Base-by-base conservation (phyloP, 2,329 filamentous ascomycete genomes). In the Paracamarosporium sp. region DNA sequence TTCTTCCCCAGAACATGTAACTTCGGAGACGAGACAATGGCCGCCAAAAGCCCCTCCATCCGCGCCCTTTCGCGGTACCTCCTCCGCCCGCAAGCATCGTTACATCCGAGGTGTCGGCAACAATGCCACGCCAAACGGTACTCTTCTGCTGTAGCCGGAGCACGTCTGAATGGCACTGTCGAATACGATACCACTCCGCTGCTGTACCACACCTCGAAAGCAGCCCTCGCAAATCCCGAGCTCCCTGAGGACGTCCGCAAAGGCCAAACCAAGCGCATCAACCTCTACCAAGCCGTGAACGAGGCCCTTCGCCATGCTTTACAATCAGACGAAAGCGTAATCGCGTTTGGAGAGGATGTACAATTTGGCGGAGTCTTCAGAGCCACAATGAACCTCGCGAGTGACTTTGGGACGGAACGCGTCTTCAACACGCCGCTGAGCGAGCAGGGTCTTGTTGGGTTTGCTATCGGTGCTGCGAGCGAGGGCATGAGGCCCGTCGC, bases 361-460 rank as follows among this genome's bases (percentile, higher is more conserved):
- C 92, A 95, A 13, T 99, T 99, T 68, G 95, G 95, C 40, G 95
- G 95, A 53, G 95, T 99, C 15, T 99, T 99, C 73, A 86, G 95
- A 55, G 97, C 93, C 78, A 94, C 92, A 30, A 94, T 95, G 88
- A 92, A 93, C 67, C 84, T 99, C 15, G 88, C 92, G 30, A 90
- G 93, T 61, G 92, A 92, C 55, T 96, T 95, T 75, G 95, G 95
- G 8, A 85, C 87, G 2, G 90, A 95, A 56, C 85, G 95, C 56
- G 93, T 99, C 31, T 99, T 99, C 83, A 98, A 99, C 78, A 98
- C 93, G 17, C 95, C 95, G 0, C 79, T 99, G 65, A 92, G 90
- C 31, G 95, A 99, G 75, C 95, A 98, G 78, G 95, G 94, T 1
- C 94, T 99, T 64, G 85, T 96, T 57, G 95, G 95, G 0, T 98